Conservation (phyloP, 768 basidiomycete genomes). For the Boletales sp. region DNA sequence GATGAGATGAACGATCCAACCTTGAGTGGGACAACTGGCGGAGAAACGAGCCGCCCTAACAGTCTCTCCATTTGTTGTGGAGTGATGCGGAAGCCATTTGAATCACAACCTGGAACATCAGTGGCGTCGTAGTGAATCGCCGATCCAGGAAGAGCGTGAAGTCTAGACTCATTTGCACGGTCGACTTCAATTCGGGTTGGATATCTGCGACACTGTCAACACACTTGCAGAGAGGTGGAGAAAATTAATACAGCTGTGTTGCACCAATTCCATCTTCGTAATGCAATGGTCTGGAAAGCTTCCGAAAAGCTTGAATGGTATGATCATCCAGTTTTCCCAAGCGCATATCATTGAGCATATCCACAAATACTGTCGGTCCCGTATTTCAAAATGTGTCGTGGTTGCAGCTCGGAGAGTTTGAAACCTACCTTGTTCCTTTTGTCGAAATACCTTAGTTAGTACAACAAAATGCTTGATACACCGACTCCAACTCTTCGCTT, state of each 20-base stretch:
- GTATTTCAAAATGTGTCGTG: neutral
- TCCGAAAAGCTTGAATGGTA: conserved; percentile 46
- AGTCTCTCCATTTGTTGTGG: conserved; percentile 39
- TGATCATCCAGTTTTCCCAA: conserved; percentile 56
- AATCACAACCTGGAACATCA: conserved; percentile 47
- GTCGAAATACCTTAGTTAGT: conserved; percentile 79
- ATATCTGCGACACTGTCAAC: conserved; percentile 42
- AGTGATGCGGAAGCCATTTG: conserved; percentile 36
- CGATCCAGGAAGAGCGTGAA: conserved; percentile 40
- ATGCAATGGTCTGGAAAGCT: conserved; percentile 50
- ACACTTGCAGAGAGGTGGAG: neutral
- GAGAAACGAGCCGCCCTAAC: conserved; percentile 62
- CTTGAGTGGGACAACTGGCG: conserved; percentile 44
- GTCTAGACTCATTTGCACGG: conserved; percentile 53
- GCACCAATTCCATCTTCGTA: conserved; percentile 77
- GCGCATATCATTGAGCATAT: conserved; percentile 87
- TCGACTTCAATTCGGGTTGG: conserved; percentile 73
- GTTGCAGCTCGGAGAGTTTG: neutral
- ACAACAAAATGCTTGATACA: conserved; percentile 56
- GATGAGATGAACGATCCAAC: conserved; percentile 24
- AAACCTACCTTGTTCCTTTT: conserved; percentile 68
- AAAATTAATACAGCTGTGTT: conserved; percentile 63
- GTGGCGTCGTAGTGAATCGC: conserved; percentile 38
- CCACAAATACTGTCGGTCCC: conserved; percentile 53
- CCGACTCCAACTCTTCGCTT: conserved; percentile 66